phyloP scores from a whole-genome alignment of 2,329 filamentous ascomycete genomes.

The Trichoderma koningiopsis region DNA sequence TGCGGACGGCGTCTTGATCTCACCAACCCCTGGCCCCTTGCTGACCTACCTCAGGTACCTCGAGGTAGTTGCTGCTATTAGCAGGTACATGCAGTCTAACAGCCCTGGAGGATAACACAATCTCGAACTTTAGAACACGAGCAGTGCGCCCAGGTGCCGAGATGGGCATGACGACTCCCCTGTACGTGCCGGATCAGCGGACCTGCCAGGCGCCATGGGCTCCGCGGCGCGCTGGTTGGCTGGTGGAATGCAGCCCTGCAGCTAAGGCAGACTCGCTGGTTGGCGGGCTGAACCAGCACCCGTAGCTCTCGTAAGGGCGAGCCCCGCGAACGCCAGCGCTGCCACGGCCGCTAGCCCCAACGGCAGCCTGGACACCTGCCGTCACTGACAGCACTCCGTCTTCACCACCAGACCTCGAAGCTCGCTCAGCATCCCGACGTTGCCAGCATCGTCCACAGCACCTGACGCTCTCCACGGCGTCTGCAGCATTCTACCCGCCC shows the following conservation, averaged over 20 bases:
- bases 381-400: conserved; percentile 5
- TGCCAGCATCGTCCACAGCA: not conserved
- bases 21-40: not conserved
- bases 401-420: conserved; percentile 13
- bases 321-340: conserved; percentile 13
- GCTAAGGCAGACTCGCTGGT: conserved; percentile 8
- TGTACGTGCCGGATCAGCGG: conserved; percentile 12
- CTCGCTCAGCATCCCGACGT: not conserved
- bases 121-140: not conserved
- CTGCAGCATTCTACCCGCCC: not conserved
- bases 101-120: not conserved
- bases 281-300: conserved; percentile 3
- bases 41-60: not conserved
- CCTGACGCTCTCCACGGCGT: not conserved
- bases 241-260: conserved; percentile 16
- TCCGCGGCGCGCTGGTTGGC: conserved; percentile 7
- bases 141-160: conserved; percentile 7
- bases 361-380: conserved; percentile 14
- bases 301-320: not conserved
- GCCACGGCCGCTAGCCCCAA: conserved; percentile 4
- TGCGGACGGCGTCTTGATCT: not conserved
- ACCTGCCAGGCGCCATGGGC: not conserved
- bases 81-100: not conserved
- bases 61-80: not conserved
- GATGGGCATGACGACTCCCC: conserved; percentile 10